Conservation (phyloP, 2,329 filamentous ascomycete genomes). For the Elsinoe batatas region DNA sequence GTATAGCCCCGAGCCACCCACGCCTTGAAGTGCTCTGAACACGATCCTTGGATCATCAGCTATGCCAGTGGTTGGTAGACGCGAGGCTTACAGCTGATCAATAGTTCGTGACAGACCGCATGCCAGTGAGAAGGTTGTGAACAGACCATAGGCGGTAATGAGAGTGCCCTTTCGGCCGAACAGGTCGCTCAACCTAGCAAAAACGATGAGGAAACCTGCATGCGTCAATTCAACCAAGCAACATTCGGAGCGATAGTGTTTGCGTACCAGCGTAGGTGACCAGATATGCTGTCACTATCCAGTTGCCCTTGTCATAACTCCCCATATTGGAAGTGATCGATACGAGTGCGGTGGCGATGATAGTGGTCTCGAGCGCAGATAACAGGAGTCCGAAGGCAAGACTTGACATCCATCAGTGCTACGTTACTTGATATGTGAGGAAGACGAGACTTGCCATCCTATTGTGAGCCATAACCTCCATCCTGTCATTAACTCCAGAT, state of each 20-base stretch:
- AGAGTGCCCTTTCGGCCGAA: slow-evolving; percentile 9
- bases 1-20: slow-evolving; percentile 11
- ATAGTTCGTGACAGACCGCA: slow-evolving; percentile 10
- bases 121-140: slow-evolving; percentile 12
- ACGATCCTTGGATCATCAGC: slow-evolving; percentile 3
- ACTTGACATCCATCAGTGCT: background rate
- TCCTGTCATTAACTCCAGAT: no score
- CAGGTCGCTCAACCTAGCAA: slow-evolving; percentile 12
- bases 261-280: slow-evolving; percentile 4
- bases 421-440: no score
- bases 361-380: slow-evolving; percentile 10
- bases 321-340: slow-evolving; percentile 10
- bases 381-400: slow-evolving; percentile 7
- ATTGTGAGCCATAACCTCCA: no score
- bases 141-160: slow-evolving; percentile 4
- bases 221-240: background rate
- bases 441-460: no score
- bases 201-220: slow-evolving; percentile 13
- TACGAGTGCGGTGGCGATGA: slow-evolving; percentile 11
- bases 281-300: slow-evolving; percentile 8
- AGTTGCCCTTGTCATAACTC: slow-evolving; percentile 11
- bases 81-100: background rate
- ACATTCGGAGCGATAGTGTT: no score
- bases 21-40: slow-evolving; percentile 12
- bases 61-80: background rate